phyloP scores from a whole-genome alignment of 345 rosid genomes.

The Gynandropsis gynandra region DNA sequence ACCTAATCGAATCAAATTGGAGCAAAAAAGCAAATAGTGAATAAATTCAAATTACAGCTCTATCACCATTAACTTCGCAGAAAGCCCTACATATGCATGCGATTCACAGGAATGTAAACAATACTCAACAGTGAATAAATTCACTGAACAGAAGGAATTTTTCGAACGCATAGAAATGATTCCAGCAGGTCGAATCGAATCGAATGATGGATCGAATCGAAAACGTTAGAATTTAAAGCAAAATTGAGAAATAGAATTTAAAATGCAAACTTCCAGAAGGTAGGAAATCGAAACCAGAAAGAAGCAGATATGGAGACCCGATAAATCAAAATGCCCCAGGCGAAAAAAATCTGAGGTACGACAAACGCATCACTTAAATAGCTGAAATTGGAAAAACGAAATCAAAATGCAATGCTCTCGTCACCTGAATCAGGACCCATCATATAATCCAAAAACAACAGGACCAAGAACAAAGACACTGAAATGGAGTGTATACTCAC shows the following conservation, averaged over 20 bases:
- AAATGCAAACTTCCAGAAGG: not conserved
- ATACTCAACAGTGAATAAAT: too few relatives aligned
- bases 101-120: too few relatives aligned
- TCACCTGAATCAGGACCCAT: not conserved
- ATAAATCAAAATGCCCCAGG: not conserved
- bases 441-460: constrained; percentile 12
- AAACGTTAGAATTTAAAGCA: constrained; percentile 1
- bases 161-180: too few relatives aligned
- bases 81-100: too few relatives aligned
- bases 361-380: constrained; percentile 12
- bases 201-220: too few relatives aligned
- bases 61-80: too few relatives aligned
- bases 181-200: too few relatives aligned
- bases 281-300: not conserved
- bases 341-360: constrained; percentile 3
- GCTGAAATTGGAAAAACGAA: constrained; percentile 4
- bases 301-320: not conserved
- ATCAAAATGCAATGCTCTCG: not conserved
- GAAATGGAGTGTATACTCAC: constrained; percentile 24
- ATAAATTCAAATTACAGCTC: too few relatives aligned
- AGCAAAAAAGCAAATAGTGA: not conserved
- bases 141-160: too few relatives aligned
- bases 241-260: not conserved
- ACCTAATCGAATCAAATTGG: not conserved
- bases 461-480: not conserved